Percentiles rank a stretch among this genome's conserved stretches.
These are phyloP conservation scores for Rhodotorula sp. DNA, from an alignment of 1,284 basidiomycete genomes.

Conservation along the genomic window DNA sequence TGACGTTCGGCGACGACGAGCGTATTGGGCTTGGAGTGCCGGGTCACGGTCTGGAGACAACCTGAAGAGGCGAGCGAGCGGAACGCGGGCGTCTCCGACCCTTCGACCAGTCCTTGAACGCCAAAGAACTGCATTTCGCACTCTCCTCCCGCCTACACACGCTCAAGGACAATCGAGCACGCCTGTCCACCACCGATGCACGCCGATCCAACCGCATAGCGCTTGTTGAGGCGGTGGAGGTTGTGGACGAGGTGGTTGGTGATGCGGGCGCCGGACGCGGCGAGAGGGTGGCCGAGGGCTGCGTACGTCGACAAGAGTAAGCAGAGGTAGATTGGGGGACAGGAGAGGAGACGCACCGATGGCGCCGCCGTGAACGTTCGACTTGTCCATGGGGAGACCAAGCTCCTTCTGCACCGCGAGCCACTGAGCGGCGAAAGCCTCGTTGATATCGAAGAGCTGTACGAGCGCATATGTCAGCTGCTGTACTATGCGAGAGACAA, in stretches of 20 bases:
- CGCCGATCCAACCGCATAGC: conserved; percentile 57
- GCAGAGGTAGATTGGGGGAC: too few species aligned
- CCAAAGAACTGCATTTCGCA: background rate
- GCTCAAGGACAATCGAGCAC: conserved; percentile 2
- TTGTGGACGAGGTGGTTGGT: conserved; percentile 57
- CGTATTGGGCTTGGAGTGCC: background rate
- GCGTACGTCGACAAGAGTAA: conserved; percentile 28
- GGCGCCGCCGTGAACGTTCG: conserved; percentile 56
- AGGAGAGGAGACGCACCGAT: conserved; percentile 42
- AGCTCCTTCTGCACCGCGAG: conserved; percentile 87
- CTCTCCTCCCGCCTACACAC: background rate
- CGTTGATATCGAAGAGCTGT: conserved; percentile 57
- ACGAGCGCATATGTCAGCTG: too few species aligned
- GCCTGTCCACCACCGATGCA: conserved; percentile 57
- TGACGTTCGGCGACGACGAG: background rate
- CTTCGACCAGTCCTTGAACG: background rate
- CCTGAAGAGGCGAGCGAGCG: background rate
- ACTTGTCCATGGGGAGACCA: conserved; percentile 60
- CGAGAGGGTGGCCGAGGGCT: conserved; percentile 57
- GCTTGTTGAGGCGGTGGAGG: conserved; percentile 55
- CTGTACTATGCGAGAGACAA: too few species aligned
- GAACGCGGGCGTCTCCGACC: background rate
- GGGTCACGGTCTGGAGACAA: background rate
- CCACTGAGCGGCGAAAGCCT: conserved; percentile 93
- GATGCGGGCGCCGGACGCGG: conserved; percentile 54